Conservation (phyloP, 805 yeast genomes). For the Candida khao-thaluensis region DNA sequence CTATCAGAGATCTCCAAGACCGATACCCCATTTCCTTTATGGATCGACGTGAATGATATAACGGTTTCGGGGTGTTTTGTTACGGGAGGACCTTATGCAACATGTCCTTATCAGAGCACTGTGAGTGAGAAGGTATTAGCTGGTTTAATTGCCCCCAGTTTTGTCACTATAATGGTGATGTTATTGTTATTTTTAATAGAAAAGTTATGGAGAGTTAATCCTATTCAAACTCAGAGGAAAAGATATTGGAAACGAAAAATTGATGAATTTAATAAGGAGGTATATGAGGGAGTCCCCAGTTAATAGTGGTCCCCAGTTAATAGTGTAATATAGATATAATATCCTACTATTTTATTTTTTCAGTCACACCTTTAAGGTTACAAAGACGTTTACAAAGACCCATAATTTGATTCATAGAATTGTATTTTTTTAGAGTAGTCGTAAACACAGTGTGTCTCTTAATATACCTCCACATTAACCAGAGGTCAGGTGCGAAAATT, state of each 20-base stretch:
- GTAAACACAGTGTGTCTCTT: too few relatives aligned
- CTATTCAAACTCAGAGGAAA: conserved; percentile 68
- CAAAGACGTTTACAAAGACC: too few relatives aligned
- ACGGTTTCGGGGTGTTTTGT: conserved; percentile 80
- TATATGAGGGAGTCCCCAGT: conserved; percentile 86
- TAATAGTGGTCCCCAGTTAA: conserved; percentile 28
- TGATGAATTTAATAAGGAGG: conserved; percentile 56
- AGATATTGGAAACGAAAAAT: conserved; percentile 61
- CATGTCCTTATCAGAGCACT: conserved; percentile 72
- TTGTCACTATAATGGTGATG: conserved; percentile 54
- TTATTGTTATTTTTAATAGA: conserved; percentile 52
- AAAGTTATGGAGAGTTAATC: conserved; percentile 55
- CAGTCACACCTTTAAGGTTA: too few relatives aligned
- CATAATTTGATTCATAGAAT: too few relatives aligned
- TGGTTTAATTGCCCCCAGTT: conserved; percentile 65
- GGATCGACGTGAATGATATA: conserved; percentile 84
- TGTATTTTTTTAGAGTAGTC: too few relatives aligned
- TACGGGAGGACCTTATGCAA: conserved; percentile 71
- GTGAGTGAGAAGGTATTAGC: conserved; percentile 57
- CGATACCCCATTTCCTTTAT: conserved; percentile 41
- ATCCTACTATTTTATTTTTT: too few relatives aligned
- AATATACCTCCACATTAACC: too few relatives aligned
- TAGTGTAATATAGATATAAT: not conserved
- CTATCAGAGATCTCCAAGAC: conserved; percentile 26
- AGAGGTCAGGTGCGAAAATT: conserved; percentile 1